A percentile compares a stretch with the other conserved stretches of the same genome.
Evolutionary conservation across 75 land plant species (phyloP).

Genomic region (Sequoiadendron giganteum): DNA sequence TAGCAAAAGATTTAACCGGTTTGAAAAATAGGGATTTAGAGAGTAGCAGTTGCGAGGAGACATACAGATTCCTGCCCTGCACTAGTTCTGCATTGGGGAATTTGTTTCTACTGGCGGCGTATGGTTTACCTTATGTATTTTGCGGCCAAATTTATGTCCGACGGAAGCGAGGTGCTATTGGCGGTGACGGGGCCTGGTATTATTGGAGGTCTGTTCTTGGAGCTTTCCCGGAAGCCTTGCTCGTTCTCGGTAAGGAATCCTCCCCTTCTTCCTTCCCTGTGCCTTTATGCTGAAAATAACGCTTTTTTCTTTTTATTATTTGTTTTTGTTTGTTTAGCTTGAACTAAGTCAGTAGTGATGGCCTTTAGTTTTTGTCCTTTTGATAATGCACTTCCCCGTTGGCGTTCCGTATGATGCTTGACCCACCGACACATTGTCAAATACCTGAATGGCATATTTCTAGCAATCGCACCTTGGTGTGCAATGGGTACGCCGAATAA

Average conservation of each 20-base stretch:
- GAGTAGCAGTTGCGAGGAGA: conserved; percentile 52
- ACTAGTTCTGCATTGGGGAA: conserved; percentile 60
- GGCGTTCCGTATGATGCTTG: no score
- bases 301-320: no score
- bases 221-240: conserved; percentile 79
- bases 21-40: background rate
- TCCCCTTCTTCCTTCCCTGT: background rate
- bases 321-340: no score
- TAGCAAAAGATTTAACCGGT: background rate
- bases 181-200: conserved; percentile 70
- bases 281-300: no score
- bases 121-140: conserved; percentile 62
- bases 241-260: conserved; percentile 53
- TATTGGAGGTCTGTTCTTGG: conserved; percentile 84
- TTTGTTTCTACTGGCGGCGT: conserved; percentile 51
- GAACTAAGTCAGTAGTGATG: no score
- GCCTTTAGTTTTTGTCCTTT: no score
- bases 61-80: conserved; percentile 82
- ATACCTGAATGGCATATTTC: no score
- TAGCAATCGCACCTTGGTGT: no score
- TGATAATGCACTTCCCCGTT: no score
- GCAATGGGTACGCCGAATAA: no score
- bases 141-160: conserved; percentile 65
- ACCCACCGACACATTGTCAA: no score
- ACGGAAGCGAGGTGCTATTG: conserved; percentile 77